Evolutionary conservation across 441 rosid genomes (phyloP).

Genomic region (Euphorbia celastroides): DNA sequence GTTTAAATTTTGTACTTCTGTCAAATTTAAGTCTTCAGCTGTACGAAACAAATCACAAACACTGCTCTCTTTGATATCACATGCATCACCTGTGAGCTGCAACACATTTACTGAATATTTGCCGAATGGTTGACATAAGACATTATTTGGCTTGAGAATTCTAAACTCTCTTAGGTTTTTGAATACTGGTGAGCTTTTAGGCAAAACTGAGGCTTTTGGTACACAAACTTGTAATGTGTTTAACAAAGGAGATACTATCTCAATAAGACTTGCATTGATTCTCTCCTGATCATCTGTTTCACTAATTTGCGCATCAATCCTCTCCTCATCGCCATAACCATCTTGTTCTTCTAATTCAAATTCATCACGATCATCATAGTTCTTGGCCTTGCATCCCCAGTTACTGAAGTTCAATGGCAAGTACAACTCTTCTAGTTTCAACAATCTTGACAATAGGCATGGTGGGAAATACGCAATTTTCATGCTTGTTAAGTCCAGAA

Average conservation of each 20-base stretch:
- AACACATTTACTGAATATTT: not conserved
- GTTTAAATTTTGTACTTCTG: not conserved
- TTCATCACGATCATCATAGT: not conserved
- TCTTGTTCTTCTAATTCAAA: not conserved
- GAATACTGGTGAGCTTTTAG: not conserved
- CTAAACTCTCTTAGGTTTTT: not conserved
- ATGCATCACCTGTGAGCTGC: not conserved
- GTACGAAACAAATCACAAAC: not conserved
- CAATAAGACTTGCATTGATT: not conserved
- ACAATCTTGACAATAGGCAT: no score
- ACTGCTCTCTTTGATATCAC: not conserved
- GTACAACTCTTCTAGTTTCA: not conserved
- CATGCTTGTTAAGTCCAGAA: not conserved
- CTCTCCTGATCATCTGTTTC: not conserved
- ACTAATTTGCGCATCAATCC: not conserved
- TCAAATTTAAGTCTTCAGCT: not conserved
- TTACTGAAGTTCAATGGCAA: not conserved
- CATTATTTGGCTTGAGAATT: not conserved
- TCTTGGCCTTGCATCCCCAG: not conserved
- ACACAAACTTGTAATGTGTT: not conserved
- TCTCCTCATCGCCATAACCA: not conserved
- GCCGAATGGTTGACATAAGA: not conserved
- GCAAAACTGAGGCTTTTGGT: not conserved
- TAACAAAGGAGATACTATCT: not conserved
- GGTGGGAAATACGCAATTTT: not conserved